Evolutionary conservation across 2,329 filamentous ascomycete genomes (phyloP).

Genomic region (Dactylellina haptotyla): DNA sequence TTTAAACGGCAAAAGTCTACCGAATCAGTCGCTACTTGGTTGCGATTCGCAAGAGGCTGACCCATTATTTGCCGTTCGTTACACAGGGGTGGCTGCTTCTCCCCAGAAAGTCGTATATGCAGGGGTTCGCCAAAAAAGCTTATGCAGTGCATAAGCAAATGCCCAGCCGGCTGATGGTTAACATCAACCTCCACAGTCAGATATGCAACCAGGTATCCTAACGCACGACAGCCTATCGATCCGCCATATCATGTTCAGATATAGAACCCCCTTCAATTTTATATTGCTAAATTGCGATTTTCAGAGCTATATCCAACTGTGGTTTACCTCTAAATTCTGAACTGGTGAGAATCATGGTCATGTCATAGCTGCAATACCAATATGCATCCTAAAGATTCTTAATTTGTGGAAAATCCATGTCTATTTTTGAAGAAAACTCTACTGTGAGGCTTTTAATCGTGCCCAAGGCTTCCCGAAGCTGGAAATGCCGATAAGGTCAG

Average conservation of each 20-base stretch:
- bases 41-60: no score
- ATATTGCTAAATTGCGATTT: not conserved
- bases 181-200: constrained; percentile 14
- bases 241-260: not conserved
- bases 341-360: not conserved
- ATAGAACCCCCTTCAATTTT: not conserved
- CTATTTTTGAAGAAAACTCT: no score
- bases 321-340: constrained; percentile 12
- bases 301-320: not conserved
- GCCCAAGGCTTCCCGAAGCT: not conserved
- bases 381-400: no score
- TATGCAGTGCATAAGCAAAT: constrained; percentile 48
- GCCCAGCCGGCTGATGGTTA: constrained; percentile 51
- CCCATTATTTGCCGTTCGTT: constrained; percentile 2
- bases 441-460: constrained; percentile 21
- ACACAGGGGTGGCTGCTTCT: constrained; percentile 5
- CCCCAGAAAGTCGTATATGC: constrained; percentile 22
- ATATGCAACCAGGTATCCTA: not conserved
- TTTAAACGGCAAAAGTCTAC: no score
- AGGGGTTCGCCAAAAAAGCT: constrained; percentile 50
- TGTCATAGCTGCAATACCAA: constrained; percentile 1
- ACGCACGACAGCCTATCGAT: constrained; percentile 15
- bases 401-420: no score
- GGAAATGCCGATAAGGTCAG: no score
- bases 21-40: no score